Evolutionary conservation across 805 yeast species (phyloP), one percentile per base, ranked within the genome.

Genomic region (Myxozyma kluyveri): DNA sequence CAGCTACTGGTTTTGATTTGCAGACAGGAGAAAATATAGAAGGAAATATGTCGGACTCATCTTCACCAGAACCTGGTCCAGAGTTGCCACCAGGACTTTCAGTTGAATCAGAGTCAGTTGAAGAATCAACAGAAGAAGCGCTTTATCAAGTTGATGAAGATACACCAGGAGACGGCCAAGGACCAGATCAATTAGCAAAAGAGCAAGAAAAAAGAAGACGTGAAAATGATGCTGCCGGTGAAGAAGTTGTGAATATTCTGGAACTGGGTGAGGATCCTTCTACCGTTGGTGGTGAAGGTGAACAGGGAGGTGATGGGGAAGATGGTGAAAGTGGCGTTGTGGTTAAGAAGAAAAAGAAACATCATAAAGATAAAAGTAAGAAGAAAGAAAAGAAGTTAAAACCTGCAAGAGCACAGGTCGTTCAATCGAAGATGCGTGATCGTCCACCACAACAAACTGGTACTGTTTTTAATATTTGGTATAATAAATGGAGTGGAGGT

Each of bases 401-500:
- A 35, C 76, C 88, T 0, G 96, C 96, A 0, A 71, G 93, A 27
- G 72, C 82, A 1, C 96, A 88, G 64, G 80, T 86, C 1, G 83
- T 82, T 50, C 84, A 87, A 1, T 75, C 82, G 14, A 73, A 81
- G 0, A 71, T 78, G 1, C 75, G 76, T 18, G 74, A 70, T 1
- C 81, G 80, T 38, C 81, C 77, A 37, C 96, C 96, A 0, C 83
- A 87, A 4, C 95, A 86, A 59, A 78, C 85, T 0, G 96, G 96
- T 0, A 79, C 82, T 5, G 80, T 82, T 0, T 90, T 85, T 72
- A 90, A 90, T 63, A 75, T 88, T 14, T 90, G 97, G 97, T 90
- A 80, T 67, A 74, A 84, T 50, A 84, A 84, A 67, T 90, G 96
- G 96, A 81, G 93, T 5, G 88, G 89, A 0, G 89, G 88, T 12